A percentile compares a stretch with the other conserved stretches of the same genome.
phyloP scores from a whole-genome alignment of 2,329 filamentous ascomycete species.

The Aspergillus unguis region DNA sequence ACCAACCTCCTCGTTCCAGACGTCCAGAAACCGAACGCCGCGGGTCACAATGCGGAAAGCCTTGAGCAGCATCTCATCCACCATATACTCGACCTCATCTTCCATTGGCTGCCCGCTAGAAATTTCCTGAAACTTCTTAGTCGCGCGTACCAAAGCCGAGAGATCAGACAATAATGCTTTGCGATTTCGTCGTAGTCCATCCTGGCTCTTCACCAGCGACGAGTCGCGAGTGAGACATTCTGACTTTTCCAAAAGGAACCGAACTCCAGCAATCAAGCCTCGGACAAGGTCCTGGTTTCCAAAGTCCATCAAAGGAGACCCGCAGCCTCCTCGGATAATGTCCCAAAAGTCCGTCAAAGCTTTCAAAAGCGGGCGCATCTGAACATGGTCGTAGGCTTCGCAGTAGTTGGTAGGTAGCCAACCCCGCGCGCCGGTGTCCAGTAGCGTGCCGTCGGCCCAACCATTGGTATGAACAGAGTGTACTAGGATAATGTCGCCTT shows the following conservation, averaged over 20 bases:
- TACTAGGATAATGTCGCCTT: conserved; percentile 88
- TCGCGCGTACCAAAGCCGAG: conserved; percentile 81
- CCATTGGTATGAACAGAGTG: conserved; percentile 98
- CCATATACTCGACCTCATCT: conserved; percentile 51
- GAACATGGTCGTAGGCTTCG: conserved; percentile 85
- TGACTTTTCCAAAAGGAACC: conserved; percentile 85
- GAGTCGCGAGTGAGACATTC: conserved; percentile 84
- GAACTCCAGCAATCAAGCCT: conserved; percentile 87
- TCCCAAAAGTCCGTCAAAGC: conserved; percentile 92
- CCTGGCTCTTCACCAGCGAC: conserved; percentile 67
- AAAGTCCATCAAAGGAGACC: conserved; percentile 74
- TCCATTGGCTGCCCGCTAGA: conserved; percentile 50
- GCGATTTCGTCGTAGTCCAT: conserved; percentile 72
- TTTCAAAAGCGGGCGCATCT: conserved; percentile 79
- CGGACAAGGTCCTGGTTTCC: conserved; percentile 91
- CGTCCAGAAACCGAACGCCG: conserved; percentile 83
- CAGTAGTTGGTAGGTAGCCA: conserved; percentile 99
- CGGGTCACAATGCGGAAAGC: conserved; percentile 93
- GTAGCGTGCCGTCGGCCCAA: conserved; percentile 92
- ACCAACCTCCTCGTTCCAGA: conserved; percentile 63
- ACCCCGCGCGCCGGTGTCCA: conserved; percentile 80
- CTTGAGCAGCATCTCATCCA: conserved; percentile 90
- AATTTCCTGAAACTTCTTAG: conserved; percentile 77
- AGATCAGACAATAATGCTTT: conserved; percentile 88
- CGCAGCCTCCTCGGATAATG: conserved; percentile 71